Evolutionary conservation across 805 yeast genomes (phyloP).

Genomic region (Suhomyces xylopsoci): DNA sequence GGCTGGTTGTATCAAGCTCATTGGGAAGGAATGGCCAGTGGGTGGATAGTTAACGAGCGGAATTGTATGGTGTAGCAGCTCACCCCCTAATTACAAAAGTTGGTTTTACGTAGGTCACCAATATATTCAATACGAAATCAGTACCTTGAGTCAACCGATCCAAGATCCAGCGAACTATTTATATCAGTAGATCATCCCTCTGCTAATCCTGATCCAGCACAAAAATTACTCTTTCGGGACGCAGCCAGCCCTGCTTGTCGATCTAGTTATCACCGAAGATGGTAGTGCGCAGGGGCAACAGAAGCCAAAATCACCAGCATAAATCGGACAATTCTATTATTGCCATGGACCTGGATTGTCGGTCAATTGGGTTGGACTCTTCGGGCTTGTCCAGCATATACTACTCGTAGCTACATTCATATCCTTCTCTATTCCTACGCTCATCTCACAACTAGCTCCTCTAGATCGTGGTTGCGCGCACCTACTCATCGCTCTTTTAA

Average conservation of each 20-base stretch:
- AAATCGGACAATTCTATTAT: neutral
- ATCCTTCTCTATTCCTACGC: neutral
- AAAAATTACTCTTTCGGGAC: slow-evolving; percentile 2
- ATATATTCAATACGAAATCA: neutral
- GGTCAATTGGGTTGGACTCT: neutral
- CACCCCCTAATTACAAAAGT: neutral
- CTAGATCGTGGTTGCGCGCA: neutral
- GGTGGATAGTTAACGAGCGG: neutral
- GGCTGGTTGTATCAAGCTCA: slow-evolving; percentile 33
- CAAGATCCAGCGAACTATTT: slow-evolving; percentile 1
- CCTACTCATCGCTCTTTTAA: neutral
- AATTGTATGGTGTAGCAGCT: neutral
- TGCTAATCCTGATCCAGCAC: slow-evolving; percentile 5
- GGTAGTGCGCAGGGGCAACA: neutral
- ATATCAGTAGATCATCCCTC: slow-evolving; percentile 1
- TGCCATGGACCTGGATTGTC: neutral
- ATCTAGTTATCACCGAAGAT: slow-evolving; percentile 3
- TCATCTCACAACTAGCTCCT: neutral
- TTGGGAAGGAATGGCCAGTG: slow-evolving; percentile 1
- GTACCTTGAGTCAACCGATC: neutral
- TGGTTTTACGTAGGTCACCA: neutral
- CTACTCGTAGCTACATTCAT: neutral
- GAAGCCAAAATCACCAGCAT: neutral
- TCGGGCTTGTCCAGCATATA: neutral
- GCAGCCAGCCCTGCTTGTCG: slow-evolving; percentile 6